Percentiles rank a stretch among this genome's conserved stretches.
Conservation (phyloP, 805 yeast species). For the Candida taoyuanica region DNA sequence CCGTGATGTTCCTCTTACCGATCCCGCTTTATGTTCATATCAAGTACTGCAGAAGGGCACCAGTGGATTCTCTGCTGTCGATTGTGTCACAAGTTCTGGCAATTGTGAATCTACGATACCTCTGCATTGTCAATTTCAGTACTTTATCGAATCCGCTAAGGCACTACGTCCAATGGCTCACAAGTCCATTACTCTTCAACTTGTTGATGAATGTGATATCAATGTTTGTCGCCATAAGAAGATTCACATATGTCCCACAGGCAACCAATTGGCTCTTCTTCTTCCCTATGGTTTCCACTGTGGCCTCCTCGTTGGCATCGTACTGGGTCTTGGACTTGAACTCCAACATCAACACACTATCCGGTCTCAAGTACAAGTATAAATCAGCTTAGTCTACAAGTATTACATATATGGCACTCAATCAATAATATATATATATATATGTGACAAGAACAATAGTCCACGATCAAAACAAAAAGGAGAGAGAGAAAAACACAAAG, state of each 20-base stretch:
- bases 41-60: constrained; percentile 8
- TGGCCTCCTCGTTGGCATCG: constrained; percentile 6
- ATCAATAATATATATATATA: too few relatives aligned
- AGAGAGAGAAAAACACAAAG: too few relatives aligned
- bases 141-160: neutral
- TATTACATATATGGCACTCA: too few relatives aligned
- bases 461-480: too few relatives aligned
- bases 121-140: constrained; percentile 2
- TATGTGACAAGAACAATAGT: too few relatives aligned
- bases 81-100: constrained; percentile 8
- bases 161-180: constrained; percentile 1
- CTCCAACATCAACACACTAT: constrained; percentile 7
- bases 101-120: constrained; percentile 10
- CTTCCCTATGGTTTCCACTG: constrained; percentile 9
- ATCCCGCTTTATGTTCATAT: constrained; percentile 16
- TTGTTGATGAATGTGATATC: constrained; percentile 7
- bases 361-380: constrained; percentile 15
- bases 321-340: constrained; percentile 12
- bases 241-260: constrained; percentile 1
- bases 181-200: constrained; percentile 3
- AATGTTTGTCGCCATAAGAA: constrained; percentile 2
- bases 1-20: constrained; percentile 16
- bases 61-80: constrained; percentile 10
- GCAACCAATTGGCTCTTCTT: constrained; percentile 7
- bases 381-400: constrained; percentile 16